These are phyloP conservation scores for Xylaria bambusicola DNA, from an alignment of 495 filamentous ascomycete species.

Conservation along the genomic window DNA sequence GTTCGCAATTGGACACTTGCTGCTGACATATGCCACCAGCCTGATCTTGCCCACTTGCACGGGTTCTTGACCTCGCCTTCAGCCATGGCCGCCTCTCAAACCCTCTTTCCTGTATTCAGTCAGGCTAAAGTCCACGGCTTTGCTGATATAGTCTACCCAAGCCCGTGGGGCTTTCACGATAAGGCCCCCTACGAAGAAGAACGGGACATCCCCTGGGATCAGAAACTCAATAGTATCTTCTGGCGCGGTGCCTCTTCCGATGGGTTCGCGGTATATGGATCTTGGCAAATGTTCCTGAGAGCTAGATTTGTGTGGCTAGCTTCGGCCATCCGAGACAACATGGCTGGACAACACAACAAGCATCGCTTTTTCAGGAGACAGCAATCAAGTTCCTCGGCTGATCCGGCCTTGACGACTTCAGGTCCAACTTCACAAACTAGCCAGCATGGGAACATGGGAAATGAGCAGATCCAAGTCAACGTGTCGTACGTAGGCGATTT, in stretches of 20 bases:
- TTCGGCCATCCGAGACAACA: slow-evolving; percentile 44
- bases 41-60: slow-evolving; percentile 72
- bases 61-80: slow-evolving; percentile 67
- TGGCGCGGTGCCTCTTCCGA: slow-evolving; percentile 62
- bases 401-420: neutral
- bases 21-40: slow-evolving; percentile 73
- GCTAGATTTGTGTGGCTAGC: slow-evolving; percentile 64
- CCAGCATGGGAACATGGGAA: neutral
- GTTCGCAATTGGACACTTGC: slow-evolving; percentile 64
- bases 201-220: slow-evolving; percentile 48
- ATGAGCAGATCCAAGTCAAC: slow-evolving; percentile 24
- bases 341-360: slow-evolving; percentile 18
- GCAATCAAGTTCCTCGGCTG: neutral
- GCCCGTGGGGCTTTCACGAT: slow-evolving; percentile 61
- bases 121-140: slow-evolving; percentile 65
- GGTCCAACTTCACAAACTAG: neutral
- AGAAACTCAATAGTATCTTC: slow-evolving; percentile 57
- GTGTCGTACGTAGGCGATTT: slow-evolving; percentile 46
- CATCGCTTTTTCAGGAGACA: slow-evolving; percentile 15
- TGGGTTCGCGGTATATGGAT: slow-evolving; percentile 38
- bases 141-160: slow-evolving; percentile 75
- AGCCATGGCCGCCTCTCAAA: slow-evolving; percentile 60
- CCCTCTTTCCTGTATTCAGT: slow-evolving; percentile 73
- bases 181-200: slow-evolving; percentile 56
- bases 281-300: slow-evolving; percentile 46